phyloP scores from a whole-genome alignment of 2,329 filamentous ascomycete species.

The Penicillium capsulatum region DNA sequence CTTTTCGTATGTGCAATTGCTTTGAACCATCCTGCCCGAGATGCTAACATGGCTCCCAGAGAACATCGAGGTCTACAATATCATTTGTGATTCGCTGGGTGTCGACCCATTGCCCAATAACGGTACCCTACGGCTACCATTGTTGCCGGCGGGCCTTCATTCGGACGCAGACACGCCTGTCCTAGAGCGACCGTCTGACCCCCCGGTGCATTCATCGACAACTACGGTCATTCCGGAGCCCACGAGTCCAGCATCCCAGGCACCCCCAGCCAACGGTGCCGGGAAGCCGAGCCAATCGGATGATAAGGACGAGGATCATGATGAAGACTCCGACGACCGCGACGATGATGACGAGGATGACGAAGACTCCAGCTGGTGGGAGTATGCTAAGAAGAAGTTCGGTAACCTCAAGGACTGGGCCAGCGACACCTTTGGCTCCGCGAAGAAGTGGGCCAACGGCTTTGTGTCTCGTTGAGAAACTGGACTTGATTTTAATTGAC shows the following conservation, averaged over 20 bases:
- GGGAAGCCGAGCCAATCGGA: conserved; percentile 8
- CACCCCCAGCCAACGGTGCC: neutral
- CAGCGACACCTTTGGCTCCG: too few relatives aligned
- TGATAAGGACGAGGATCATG: conserved; percentile 5
- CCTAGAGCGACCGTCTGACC: conserved; percentile 33
- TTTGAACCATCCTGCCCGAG: too few relatives aligned
- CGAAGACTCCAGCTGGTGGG: conserved; percentile 30
- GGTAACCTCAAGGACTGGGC: conserved; percentile 37
- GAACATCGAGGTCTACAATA: conserved; percentile 93
- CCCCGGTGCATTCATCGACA: conserved; percentile 21
- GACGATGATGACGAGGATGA: conserved; percentile 20
- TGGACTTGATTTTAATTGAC: too few relatives aligned
- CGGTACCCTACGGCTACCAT: conserved; percentile 64
- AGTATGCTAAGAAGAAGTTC: conserved; percentile 32
- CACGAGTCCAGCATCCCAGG: conserved; percentile 5
- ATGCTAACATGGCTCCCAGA: conserved; percentile 49
- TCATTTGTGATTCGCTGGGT: conserved; percentile 82
- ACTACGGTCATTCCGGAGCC: conserved; percentile 3
- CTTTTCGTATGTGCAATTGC: conserved; percentile 70
- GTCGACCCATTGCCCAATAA: conserved; percentile 75
- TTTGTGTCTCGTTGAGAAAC: too few relatives aligned
- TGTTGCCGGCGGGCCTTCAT: conserved; percentile 44
- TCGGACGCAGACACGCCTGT: conserved; percentile 36
- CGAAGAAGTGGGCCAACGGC: too few relatives aligned
- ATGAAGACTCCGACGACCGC: conserved; percentile 6